Evolutionary conservation across 1,284 basidiomycete genomes (phyloP), one percentile per base, ranked within the genome.

Genomic region (Irpex sp.): DNA sequence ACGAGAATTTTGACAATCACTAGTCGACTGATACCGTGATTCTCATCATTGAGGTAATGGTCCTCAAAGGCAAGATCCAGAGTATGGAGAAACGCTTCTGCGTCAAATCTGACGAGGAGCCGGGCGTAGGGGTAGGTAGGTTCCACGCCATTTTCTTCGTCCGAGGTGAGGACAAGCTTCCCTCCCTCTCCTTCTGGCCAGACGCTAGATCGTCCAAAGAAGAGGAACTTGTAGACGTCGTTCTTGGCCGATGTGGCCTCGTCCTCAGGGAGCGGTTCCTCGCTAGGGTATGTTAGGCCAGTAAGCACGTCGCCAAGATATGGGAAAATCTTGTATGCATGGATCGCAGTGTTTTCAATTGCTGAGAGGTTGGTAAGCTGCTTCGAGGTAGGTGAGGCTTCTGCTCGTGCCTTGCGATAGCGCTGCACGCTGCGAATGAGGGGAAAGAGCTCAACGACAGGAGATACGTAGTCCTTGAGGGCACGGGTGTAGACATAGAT

Each of bases 41-140:
- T 78, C 58, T 90, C 84, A 71, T 94, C 92, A 71, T 96, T 96
- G 21, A 98, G 84, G 75, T 92, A 97, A 1, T 89, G 78, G 70
- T 98, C 95, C 75, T 99, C 97, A 68, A 98, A 97, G 0, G 94
- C 96, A 60, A 96, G 86, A 75, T 99, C 97, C 67, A 99, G 81
- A 0, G 92, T 89, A 73, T 99, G 95, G 9, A 99, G 85, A 73
- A 98, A 92, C 0, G 96, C 93, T 75, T 99, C 97, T 3, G 97
- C 86, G 73, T 99, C 96, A 71, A 97, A 97, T 5, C 83, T 85
- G 9, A 98, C 82, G 0, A 99, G 80, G 7, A 94, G 82, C 7
- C 91, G 87, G 17, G 93, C 85, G 71, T 98, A 98, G 1, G 97
- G 97, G 71, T 96, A 97, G 1, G 91, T 89, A 40, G 89, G 89